Base-by-base conservation (phyloP, 1,284 basidiomycete species). In the Austroboletus olivaceoglutinosus region DNA sequence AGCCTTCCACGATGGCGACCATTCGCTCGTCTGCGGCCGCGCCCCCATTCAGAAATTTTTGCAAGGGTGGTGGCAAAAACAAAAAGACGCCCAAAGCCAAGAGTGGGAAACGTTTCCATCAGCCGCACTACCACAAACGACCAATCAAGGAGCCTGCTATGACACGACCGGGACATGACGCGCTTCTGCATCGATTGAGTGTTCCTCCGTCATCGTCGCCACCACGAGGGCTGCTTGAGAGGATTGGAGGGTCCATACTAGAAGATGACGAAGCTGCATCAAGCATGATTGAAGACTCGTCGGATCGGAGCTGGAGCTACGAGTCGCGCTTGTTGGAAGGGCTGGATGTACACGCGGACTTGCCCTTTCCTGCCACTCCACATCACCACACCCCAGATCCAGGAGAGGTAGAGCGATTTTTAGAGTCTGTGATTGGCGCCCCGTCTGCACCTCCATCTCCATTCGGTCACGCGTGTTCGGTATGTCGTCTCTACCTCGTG, bases 341-440 rank as follows among this genome's bases (percentile, higher is more conserved):
- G 11, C 13, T 10, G 25, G 42, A 47, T 29, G 12, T 5, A 30
- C n/a, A 30, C n/a, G 3, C 45, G 6, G 15, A 53, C 31, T 22
- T 54, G 46, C 25, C 49, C 27, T 45, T 48, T 38, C 38, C 51
- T 36, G 8, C 45, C 18, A 29, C 38, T 12, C 51, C 56, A 2
- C 54, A 50, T 33, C 19, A 43, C 50, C 36, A 61, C 48, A 63
- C 56, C 5, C 60, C 63, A 43, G 63, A 57, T 22, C 50, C 62
- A 21, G 53, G 46, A 19, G 62, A 64, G 22, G 64, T 65, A n/a
- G 62, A 67, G 29, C 43, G 53, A 16, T 64, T 64, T 46, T 34
- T 64, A 45, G 52, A 57, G 52, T 61, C 62, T 23, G 64, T 67
- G 51, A 55, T 67, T 38, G 48, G 44, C 41, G 38, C 45, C 21